Evolutionary conservation across 176 grass and related monocot genomes (phyloP).

Genomic region (Cenchrus americanus): DNA sequence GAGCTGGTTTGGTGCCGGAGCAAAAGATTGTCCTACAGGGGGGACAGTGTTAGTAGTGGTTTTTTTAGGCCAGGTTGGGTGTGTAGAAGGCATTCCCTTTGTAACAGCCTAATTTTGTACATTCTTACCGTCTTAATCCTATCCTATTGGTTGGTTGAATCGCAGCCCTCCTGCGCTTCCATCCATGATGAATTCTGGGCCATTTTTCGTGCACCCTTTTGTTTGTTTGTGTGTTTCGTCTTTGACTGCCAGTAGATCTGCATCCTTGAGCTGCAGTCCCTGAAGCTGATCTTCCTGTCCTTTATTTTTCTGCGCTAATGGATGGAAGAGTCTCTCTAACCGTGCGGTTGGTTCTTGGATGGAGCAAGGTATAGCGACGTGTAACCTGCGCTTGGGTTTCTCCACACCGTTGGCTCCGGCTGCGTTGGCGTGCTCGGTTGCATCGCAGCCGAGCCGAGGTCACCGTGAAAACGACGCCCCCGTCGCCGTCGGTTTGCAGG

Average conservation of each 20-base stretch:
- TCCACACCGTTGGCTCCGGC: background rate
- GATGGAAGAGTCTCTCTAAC: background rate
- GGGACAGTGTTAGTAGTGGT: slow-evolving; percentile 7
- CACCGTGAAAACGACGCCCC: background rate
- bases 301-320: background rate
- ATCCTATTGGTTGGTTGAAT: slow-evolving; percentile 28
- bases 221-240: background rate
- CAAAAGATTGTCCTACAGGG: background rate
- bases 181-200: background rate
- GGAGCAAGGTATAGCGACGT: slow-evolving; percentile 13
- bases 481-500: no score
- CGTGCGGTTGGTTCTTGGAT: no score
- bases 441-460: background rate
- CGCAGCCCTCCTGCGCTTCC: slow-evolving; percentile 39
- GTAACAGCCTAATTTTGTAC: slow-evolving; percentile 51
- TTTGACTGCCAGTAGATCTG: background rate
- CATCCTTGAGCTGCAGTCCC: background rate
- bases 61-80: slow-evolving; percentile 6
- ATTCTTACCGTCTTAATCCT: slow-evolving; percentile 8
- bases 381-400: background rate
- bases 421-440: background rate
- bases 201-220: background rate
- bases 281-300: background rate
- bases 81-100: slow-evolving; percentile 42
- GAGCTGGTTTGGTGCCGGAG: slow-evolving; percentile 13